Percentiles rank a stretch among this genome's conserved stretches.
These are phyloP conservation scores for Lactarius akahatsu DNA, from an alignment of 768 basidiomycete species.

Conservation along the genomic window DNA sequence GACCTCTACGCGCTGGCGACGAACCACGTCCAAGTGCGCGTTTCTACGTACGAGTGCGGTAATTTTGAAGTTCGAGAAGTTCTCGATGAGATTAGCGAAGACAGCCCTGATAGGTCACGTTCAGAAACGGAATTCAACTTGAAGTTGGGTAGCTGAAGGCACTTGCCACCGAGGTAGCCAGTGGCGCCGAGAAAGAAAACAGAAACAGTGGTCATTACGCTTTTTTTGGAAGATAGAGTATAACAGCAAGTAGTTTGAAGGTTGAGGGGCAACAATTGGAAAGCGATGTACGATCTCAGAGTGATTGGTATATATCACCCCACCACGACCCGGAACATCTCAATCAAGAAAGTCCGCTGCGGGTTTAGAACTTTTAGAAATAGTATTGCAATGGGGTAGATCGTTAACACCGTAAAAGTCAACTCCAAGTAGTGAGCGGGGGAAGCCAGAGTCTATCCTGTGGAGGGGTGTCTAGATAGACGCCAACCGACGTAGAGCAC, in stretches of 20 bases:
- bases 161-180: slow-evolving; percentile 22
- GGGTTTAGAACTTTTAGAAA: not conserved
- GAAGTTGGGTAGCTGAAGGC: not conserved
- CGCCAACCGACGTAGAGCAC: not conserved
- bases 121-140: not conserved
- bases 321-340: not conserved
- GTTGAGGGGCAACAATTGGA: not conserved
- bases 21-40: not conserved
- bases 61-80: slow-evolving; percentile 1
- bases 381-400: not conserved
- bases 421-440: not conserved
- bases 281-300: not conserved
- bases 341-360: not conserved
- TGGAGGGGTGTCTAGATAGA: not conserved
- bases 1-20: slow-evolving; percentile 3
- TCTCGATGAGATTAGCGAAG: slow-evolving; percentile 2
- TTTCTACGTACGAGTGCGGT: slow-evolving; percentile 19
- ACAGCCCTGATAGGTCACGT: slow-evolving; percentile 4
- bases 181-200: slow-evolving; percentile 23
- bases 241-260: not conserved
- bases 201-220: slow-evolving; percentile 11
- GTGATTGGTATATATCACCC: not conserved
- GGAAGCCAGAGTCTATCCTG: not conserved
- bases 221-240: not conserved
- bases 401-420: not conserved